These are phyloP conservation scores for Leccinum disarticulatum DNA, from an alignment of 768 basidiomycete genomes.

Conservation along the genomic window DNA sequence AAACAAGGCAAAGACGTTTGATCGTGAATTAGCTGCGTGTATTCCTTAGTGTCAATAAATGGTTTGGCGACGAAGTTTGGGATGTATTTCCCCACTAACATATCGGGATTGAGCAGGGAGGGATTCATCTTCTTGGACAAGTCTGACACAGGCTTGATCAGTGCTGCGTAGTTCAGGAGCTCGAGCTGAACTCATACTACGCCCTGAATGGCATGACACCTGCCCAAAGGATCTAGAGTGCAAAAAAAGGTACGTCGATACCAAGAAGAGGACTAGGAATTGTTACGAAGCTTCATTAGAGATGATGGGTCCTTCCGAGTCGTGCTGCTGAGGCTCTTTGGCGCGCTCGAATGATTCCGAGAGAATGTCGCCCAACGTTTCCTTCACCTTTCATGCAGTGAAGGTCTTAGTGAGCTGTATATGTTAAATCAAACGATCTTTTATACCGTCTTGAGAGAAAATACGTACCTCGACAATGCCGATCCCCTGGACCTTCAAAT, in stretches of 20 bases:
- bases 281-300: constrained; percentile 96
- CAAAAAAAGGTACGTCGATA: constrained; percentile 89
- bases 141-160: constrained; percentile 45
- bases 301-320: constrained; percentile 85
- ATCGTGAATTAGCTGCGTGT: constrained; percentile 93
- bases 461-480: constrained; percentile 77
- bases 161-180: neutral
- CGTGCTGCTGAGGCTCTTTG: constrained; percentile 60
- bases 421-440: neutral
- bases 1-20: constrained; percentile 95
- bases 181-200: constrained; percentile 58
- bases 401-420: constrained; percentile 81
- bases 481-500: constrained; percentile 93
- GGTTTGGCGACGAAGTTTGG: constrained; percentile 93
- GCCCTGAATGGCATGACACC: constrained; percentile 95
- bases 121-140: constrained; percentile 98
- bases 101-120: constrained; percentile 87
- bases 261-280: constrained; percentile 79
- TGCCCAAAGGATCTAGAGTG: constrained; percentile 98
- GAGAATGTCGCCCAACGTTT: constrained; percentile 92
- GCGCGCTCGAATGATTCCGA: constrained; percentile 76
- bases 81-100: constrained; percentile 93
- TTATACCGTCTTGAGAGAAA: neutral
- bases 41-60: constrained; percentile 79
- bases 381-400: constrained; percentile 90